phyloP scores from a whole-genome alignment of 2,329 filamentous ascomycete genomes.

The Mycosphaerella sp. region DNA sequence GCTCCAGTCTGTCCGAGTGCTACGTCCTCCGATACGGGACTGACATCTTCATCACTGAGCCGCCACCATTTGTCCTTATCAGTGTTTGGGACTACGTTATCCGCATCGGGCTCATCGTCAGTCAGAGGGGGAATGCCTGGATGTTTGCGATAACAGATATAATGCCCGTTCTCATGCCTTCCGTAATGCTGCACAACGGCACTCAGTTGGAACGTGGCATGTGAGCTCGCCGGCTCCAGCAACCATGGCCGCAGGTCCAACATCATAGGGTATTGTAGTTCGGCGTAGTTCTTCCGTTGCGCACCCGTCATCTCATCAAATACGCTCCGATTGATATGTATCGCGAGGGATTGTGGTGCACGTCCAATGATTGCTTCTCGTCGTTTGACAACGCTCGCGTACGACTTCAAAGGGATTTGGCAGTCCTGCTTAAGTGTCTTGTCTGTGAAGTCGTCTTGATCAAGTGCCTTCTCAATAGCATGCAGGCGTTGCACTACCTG shows the following conservation, averaged over 20 bases:
- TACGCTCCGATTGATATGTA: slow-evolving; percentile 87
- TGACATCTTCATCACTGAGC: slow-evolving; percentile 83
- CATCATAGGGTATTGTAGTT: slow-evolving; percentile 66
- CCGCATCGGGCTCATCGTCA: slow-evolving; percentile 26
- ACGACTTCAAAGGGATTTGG: slow-evolving; percentile 52
- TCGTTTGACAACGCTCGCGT: slow-evolving; percentile 75
- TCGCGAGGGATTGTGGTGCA: slow-evolving; percentile 69
- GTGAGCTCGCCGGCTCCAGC: slow-evolving; percentile 44
- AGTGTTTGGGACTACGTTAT: slow-evolving; percentile 1
- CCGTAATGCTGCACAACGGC: slow-evolving; percentile 87
- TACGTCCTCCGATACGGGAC: slow-evolving; percentile 62
- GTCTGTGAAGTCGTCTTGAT: slow-evolving; percentile 72
- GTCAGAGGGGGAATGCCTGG: slow-evolving; percentile 31
- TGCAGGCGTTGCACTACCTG: slow-evolving; percentile 52
- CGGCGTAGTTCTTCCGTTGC: slow-evolving; percentile 76
- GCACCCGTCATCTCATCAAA: slow-evolving; percentile 78
- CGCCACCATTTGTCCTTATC: slow-evolving; percentile 69
- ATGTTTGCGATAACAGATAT: slow-evolving; percentile 81
- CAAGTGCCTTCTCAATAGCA: slow-evolving; percentile 63
- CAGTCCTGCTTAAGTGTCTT: slow-evolving; percentile 43
- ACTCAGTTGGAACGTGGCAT: slow-evolving; percentile 15
- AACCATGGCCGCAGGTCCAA: slow-evolving; percentile 83
- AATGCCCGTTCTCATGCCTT: slow-evolving; percentile 90
- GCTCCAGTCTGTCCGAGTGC: slow-evolving; percentile 73
- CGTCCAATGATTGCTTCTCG: slow-evolving; percentile 82